Base-by-base conservation (phyloP, 306 rosid species). In the Dryas drummondii region DNA sequence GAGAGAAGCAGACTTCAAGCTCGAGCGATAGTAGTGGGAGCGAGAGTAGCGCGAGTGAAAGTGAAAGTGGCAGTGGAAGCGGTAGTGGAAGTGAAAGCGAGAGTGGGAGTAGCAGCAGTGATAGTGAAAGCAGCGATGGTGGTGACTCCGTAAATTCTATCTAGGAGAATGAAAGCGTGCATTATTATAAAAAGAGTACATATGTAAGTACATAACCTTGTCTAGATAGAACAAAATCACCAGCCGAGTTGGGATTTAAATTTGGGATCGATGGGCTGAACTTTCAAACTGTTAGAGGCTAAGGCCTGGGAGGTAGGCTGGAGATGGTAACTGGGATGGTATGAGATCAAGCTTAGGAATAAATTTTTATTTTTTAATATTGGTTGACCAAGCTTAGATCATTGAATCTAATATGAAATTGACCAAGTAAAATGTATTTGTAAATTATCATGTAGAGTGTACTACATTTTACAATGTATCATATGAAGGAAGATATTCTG, bases 91-190 rank as follows among this genome's bases (percentile, higher is more conserved):
- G 63, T 5, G 64, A 57, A 57, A 57, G 63, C 1, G 63, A 57
- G 40, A 57, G 63, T 0, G 40, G 1, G 7, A 57, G 77, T 46
- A 72, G 68, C 58, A 9, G 42, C 27, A 70, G 61, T 27, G 16
- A 42, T 16, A 71, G 15, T 54, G 75, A 55, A 50, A 42, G 48
- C 62, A 71, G 75, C 54, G 75, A 71, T 9, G 63, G 63, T 53
- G 62, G 14, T 11, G 42, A 32, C 11, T 68, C 72, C 1, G 42
- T 68, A 17, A 49, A 68, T 27, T 68, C 72, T 10, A 47, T 48
- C 40, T 68, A 68, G 72, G 7, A 14, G 32, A 26, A 27, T 4
- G 53, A 57, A 57, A 19, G 13, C 7, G 9, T 8, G 6, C 40
- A 4, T 57, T 57, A 9, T 27, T 27, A 57, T 57, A 22, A 9